phyloP scores from a whole-genome alignment of 1,139 yeast species.

The Debaryomycetaceae sp. region DNA sequence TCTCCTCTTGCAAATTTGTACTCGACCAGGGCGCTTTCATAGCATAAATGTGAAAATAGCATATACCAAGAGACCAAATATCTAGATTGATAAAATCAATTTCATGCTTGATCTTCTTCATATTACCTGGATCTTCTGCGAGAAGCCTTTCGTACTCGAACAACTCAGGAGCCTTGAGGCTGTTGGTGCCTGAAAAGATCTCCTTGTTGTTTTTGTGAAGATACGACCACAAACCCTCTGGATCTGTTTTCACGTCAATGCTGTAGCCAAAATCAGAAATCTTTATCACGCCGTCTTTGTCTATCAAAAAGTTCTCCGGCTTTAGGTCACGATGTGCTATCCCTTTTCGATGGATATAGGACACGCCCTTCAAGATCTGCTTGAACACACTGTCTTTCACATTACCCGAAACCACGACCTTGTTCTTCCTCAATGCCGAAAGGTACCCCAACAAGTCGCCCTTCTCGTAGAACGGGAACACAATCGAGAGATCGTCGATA shows the following conservation, averaged over 20 bases:
- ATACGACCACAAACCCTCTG: slow-evolving; percentile 11
- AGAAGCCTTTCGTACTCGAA: slow-evolving; percentile 24
- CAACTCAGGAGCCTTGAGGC: slow-evolving; percentile 56
- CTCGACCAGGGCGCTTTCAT: slow-evolving; percentile 49
- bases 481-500: slow-evolving; percentile 20
- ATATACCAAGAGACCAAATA: slow-evolving; percentile 51
- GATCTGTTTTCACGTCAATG: slow-evolving; percentile 23
- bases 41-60: slow-evolving; percentile 43
- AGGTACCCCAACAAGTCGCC: slow-evolving; percentile 49
- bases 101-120: slow-evolving; percentile 8
- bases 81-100: slow-evolving; percentile 33
- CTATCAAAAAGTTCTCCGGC: slow-evolving; percentile 53
- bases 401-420: slow-evolving; percentile 25
- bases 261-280: slow-evolving; percentile 55
- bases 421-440: slow-evolving; percentile 32
- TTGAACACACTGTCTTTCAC: slow-evolving; percentile 46
- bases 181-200: slow-evolving; percentile 46
- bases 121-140: slow-evolving; percentile 4
- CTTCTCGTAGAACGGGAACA: slow-evolving; percentile 40
- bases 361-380: slow-evolving; percentile 45
- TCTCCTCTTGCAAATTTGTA: slow-evolving; percentile 23
- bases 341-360: slow-evolving; percentile 38
- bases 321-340: slow-evolving; percentile 54
- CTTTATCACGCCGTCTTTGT: slow-evolving; percentile 40
- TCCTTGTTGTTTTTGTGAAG: slow-evolving; percentile 19